A percentile compares a stretch with the other conserved stretches of the same genome.
phyloP scores from a whole-genome alignment of 805 yeast genomes.

The Metschnikowia orientalis region DNA sequence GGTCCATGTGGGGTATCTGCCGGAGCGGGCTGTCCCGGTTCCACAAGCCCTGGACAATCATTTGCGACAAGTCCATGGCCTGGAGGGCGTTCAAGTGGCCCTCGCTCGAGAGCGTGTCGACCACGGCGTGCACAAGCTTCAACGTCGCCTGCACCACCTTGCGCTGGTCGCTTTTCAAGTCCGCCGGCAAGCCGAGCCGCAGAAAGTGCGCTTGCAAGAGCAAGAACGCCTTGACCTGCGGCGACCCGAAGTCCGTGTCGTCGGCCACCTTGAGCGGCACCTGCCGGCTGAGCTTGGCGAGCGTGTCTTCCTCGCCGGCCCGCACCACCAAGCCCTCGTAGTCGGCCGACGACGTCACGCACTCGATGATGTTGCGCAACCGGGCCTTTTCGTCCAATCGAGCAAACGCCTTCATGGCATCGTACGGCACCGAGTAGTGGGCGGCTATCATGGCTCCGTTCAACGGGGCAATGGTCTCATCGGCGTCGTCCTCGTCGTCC shows the following conservation, averaged over 20 bases:
- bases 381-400: constrained; percentile 53
- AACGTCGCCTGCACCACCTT: constrained; percentile 47
- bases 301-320: constrained; percentile 47
- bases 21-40: constrained; percentile 69
- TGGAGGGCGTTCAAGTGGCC: constrained; percentile 73
- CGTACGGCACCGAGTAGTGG: constrained; percentile 60
- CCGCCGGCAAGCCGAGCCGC: constrained; percentile 57
- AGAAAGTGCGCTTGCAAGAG: constrained; percentile 80
- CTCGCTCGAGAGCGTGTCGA: constrained; percentile 75
- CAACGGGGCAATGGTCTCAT: constrained; percentile 47
- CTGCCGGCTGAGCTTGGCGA: constrained; percentile 50
- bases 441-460: constrained; percentile 75
- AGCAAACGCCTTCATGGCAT: constrained; percentile 61
- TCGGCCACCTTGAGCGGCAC: constrained; percentile 56
- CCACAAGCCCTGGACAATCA: constrained; percentile 86
- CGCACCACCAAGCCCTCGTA: constrained; percentile 64
- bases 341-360: constrained; percentile 64
- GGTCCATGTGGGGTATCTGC: constrained; percentile 70
- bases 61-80: constrained; percentile 85
- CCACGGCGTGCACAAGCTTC: constrained; percentile 56
- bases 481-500: constrained; percentile 35
- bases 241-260: constrained; percentile 42
- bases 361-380: constrained; percentile 58
- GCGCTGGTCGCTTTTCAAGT: constrained; percentile 54
- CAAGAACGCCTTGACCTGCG: constrained; percentile 66